Base-by-base conservation (phyloP, 1,139 yeast species). In the Pichia sorboxylosa region DNA sequence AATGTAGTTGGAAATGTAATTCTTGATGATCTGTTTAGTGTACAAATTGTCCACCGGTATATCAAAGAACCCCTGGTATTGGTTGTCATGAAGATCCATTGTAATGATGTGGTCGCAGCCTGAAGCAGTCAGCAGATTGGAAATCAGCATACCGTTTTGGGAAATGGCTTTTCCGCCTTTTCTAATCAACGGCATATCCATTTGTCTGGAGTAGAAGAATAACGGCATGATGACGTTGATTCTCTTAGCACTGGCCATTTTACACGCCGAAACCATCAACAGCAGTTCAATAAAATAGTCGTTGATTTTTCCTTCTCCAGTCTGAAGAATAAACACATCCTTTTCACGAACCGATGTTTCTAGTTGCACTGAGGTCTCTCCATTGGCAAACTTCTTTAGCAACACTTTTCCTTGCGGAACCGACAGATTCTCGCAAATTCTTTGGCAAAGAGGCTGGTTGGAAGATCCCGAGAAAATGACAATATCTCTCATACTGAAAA, bases 71-170 rank as follows among this genome's bases (percentile, higher is more conserved):
- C 96, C 96, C 55, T 85, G 95, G 55, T 82, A 85, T 58, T 85
- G 96, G 4, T 90, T 84, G 53, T 87, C 98, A 52, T 90, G 98
- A 38, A 92, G 66, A 53, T 92, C 99, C 97, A 90, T 87, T 9
- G 99, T 90, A 42, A 92, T 85, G 41, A 90, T 76, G 48, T 93
- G 87, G 57, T 92, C 94, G 2, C 97, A 95, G 22, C 99, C 98
- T 0, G 98, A 94, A 4, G 93, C 75, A 10, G 85, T 81, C 43
- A 92, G 62, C 43, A 90, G 60, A 48, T 85, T 80, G 27, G 98
- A 97, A 41, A 92, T 73, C 40, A 92, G 63, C 3, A 94, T 85
- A 8, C 99, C 98, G 30, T 90, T 79, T 55, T 87, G 97, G 1
- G 96, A 93, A 20, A 87, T 78, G 97, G 98, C 90, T 47, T 85